A percentile compares a stretch with the other conserved stretches of the same genome.
phyloP scores from a whole-genome alignment of 23 red algal species.

The Gracilaria domingensis region DNA sequence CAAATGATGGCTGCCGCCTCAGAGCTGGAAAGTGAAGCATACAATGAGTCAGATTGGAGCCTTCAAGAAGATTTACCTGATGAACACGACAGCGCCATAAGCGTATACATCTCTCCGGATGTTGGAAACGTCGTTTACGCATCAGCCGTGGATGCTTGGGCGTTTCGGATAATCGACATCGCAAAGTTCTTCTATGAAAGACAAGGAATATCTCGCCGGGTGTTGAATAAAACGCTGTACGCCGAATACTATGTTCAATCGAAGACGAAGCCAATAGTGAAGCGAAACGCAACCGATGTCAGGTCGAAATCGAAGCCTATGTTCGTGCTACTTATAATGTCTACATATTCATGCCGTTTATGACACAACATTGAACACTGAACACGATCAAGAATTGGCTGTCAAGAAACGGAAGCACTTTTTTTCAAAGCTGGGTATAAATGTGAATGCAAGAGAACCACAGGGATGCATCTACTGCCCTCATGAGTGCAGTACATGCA shows the following conservation, averaged over 20 bases:
- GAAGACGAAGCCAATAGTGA: conserved; percentile 81
- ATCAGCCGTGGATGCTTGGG: conserved; percentile 97
- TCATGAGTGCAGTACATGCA: too few relatives aligned
- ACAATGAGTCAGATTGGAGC: conserved; percentile 52
- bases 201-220: conserved; percentile 74
- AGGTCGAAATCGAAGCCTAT: conserved; percentile 61
- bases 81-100: background rate
- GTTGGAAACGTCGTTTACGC: conserved; percentile 96
- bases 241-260: conserved; percentile 90
- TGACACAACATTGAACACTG: conserved; percentile 51
- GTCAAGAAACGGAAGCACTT: conserved; percentile 82
- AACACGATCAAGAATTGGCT: conserved; percentile 40
- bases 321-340: conserved; percentile 96
- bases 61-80: conserved; percentile 26
- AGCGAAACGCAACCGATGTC: conserved; percentile 48
- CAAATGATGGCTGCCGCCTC: too few relatives aligned
- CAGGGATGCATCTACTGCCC: conserved; percentile 74
- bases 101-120: conserved; percentile 86
- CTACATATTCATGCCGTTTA: conserved; percentile 88
- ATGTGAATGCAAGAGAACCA: conserved; percentile 86
- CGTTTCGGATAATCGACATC: conserved; percentile 94
- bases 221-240: conserved; percentile 89
- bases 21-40: background rate
- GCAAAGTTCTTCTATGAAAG: conserved; percentile 73
- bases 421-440: conserved; percentile 75